Conservation (phyloP, 306 rosid species). For the Lablab purpureus region DNA sequence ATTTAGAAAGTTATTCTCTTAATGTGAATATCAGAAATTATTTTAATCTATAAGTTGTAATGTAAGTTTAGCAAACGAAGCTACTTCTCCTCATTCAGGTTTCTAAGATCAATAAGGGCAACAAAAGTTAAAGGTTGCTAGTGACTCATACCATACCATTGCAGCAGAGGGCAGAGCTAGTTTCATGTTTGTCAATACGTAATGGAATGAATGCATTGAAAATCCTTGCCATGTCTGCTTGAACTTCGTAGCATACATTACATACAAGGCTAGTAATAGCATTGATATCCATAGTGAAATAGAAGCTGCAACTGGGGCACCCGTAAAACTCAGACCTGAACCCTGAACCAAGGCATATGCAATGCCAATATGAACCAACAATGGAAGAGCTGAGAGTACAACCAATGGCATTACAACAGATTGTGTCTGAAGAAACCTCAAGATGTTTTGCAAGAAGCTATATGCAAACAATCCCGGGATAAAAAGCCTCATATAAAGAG, state of each 20-base stretch:
- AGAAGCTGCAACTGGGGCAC: constrained; percentile 74
- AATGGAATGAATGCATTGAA: constrained; percentile 59
- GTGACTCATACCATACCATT: constrained; percentile 75
- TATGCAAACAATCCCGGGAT: constrained; percentile 76
- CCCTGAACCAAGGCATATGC: constrained; percentile 64
- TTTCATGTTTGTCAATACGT: constrained; percentile 58
- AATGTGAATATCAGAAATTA: background rate
- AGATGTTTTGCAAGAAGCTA: constrained; percentile 69
- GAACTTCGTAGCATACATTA: constrained; percentile 54
- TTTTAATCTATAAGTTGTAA: background rate
- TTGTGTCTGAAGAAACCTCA: constrained; percentile 84
- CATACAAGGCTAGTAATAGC: constrained; percentile 51
- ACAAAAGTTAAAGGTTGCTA: background rate
- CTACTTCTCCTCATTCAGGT: background rate
- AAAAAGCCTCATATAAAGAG: constrained; percentile 63
- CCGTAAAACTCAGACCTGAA: constrained; percentile 59
- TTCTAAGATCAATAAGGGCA: background rate
- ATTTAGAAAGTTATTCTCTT: background rate
- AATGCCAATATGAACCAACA: constrained; percentile 56
- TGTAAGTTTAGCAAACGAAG: background rate
- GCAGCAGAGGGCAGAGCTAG: constrained; percentile 80
- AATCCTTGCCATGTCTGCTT: constrained; percentile 77
- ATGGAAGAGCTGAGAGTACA: constrained; percentile 59
- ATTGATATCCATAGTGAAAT: constrained; percentile 71
- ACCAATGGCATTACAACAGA: constrained; percentile 66